A percentile compares a stretch with the other conserved stretches of the same genome.
Evolutionary conservation across 2,329 filamentous ascomycete genomes (phyloP).

Genomic region (Claviceps fusiformis): DNA sequence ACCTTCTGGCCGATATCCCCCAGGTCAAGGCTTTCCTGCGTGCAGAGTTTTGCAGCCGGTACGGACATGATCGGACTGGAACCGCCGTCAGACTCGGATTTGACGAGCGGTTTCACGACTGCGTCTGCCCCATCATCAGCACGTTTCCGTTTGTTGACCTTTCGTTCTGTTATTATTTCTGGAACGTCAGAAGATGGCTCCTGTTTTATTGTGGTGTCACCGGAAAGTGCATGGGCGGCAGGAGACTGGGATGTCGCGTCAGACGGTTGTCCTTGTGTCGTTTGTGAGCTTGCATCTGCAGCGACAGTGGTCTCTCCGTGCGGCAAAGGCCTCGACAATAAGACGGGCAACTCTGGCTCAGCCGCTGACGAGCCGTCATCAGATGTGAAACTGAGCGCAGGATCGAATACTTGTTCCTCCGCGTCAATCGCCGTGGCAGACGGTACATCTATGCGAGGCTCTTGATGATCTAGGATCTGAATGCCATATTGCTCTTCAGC

Average conservation of each 20-base stretch:
- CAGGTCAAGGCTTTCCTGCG: conserved; percentile 48
- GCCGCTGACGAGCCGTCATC: background rate
- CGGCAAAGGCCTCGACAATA: background rate
- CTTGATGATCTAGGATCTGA: conserved; percentile 13
- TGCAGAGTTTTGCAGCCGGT: conserved; percentile 15
- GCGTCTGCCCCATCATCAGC: conserved; percentile 12
- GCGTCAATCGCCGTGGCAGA: conserved; percentile 2
- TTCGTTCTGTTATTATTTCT: conserved; percentile 36
- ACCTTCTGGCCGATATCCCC: conserved; percentile 20
- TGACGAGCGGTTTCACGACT: conserved; percentile 23
- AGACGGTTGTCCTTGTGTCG: conserved; percentile 16
- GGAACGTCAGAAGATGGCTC: conserved; percentile 41
- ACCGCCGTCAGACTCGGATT: conserved; percentile 23
- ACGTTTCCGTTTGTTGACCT: conserved; percentile 33
- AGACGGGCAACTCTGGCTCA: conserved; percentile 3
- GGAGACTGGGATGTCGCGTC: conserved; percentile 13
- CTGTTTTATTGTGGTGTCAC: conserved; percentile 25
- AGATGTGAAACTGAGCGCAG: conserved; percentile 2
- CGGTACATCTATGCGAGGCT: conserved; percentile 1
- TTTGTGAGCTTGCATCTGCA: conserved; percentile 11
- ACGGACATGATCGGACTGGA: conserved; percentile 17
- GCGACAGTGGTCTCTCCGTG: conserved; percentile 4
- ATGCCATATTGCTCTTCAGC: conserved; percentile 26
- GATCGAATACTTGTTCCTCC: conserved; percentile 1
- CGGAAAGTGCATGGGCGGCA: conserved; percentile 10